A percentile compares a stretch with the other conserved stretches of the same genome.
phyloP scores from a whole-genome alignment of 2,329 filamentous ascomycete species.

The Aspergillus bombycis region DNA sequence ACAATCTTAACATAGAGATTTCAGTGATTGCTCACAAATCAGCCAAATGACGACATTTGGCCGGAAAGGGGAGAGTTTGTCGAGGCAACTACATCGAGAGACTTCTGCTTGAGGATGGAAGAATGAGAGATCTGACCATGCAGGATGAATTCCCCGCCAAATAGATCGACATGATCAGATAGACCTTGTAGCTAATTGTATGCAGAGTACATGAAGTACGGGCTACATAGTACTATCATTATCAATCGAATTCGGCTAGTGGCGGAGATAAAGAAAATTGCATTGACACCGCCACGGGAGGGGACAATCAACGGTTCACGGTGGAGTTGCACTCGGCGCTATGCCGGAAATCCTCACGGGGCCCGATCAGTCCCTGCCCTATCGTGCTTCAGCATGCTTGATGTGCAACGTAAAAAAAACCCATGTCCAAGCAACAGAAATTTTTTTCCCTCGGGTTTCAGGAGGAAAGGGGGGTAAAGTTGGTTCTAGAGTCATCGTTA shows the following conservation, averaged over 20 bases:
- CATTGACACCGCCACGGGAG: background rate
- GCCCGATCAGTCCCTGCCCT: conserved; percentile 22
- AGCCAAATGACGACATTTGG: conserved; percentile 9
- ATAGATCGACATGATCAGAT: background rate
- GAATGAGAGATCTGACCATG: background rate
- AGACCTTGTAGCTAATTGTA: background rate
- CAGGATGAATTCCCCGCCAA: background rate
- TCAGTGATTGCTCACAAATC: conserved; percentile 4
- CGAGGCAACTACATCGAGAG: no score
- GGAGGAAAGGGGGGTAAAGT: background rate
- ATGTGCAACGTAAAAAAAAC: conserved; percentile 35
- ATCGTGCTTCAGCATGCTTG: conserved; percentile 20
- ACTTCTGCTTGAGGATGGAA: no score
- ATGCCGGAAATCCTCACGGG: conserved; percentile 21
- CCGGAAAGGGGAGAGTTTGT: background rate
- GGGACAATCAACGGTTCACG: background rate
- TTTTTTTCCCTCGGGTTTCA: conserved; percentile 13
- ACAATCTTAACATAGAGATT: conserved; percentile 5
- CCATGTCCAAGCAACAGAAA: conserved; percentile 14
- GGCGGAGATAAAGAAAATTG: conserved; percentile 5
- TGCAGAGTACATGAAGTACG: background rate
- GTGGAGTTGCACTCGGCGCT: conserved; percentile 16
- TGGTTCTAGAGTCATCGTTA: background rate
- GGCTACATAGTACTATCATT: background rate
- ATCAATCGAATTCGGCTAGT: conserved; percentile 9